Evolutionary conservation across 192 early-diverging fungal genomes (phyloP).

Genomic region (Coemansia sp.): DNA sequence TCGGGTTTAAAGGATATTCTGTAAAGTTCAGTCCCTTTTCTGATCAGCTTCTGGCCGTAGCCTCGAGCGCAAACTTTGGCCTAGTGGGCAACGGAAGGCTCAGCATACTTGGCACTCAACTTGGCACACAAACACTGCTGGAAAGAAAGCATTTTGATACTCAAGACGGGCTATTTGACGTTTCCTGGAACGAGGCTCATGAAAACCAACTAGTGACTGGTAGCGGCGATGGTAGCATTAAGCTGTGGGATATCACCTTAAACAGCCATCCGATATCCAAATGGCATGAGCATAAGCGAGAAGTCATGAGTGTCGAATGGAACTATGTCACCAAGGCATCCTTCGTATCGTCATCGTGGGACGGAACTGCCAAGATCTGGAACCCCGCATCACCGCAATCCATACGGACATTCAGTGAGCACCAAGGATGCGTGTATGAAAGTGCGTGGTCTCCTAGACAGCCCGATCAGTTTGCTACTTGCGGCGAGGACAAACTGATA

Average conservation of each 20-base stretch:
- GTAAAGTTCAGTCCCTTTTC: constrained; percentile 96
- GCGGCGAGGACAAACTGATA: constrained; percentile 84
- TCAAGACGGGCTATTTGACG: constrained; percentile 94
- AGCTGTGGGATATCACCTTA: constrained; percentile 85
- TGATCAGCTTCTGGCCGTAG: constrained; percentile 81
- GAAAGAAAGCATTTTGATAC: constrained; percentile 76
- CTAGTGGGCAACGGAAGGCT: constrained; percentile 94
- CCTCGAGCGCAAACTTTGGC: constrained; percentile 92
- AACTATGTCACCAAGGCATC: constrained; percentile 86
- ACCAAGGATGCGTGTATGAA: constrained; percentile 90
- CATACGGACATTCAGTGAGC: constrained; percentile 82
- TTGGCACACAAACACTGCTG: constrained; percentile 8
- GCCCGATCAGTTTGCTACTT: constrained; percentile 78
- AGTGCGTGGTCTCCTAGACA: constrained; percentile 81
- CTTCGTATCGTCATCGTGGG: constrained; percentile 94
- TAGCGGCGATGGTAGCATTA: constrained; percentile 93
- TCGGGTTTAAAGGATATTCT: constrained; percentile 87
- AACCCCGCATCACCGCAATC: constrained; percentile 73
- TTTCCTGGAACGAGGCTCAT: constrained; percentile 92
- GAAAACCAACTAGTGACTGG: constrained; percentile 90
- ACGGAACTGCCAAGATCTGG: constrained; percentile 96
- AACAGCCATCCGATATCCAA: constrained; percentile 67
- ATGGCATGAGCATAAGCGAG: constrained; percentile 90
- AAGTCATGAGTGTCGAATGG: constrained; percentile 94
- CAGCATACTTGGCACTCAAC: constrained; percentile 62